Percentiles rank a stretch among this genome's conserved stretches.
phyloP scores from a whole-genome alignment of 2,329 filamentous ascomycete species.

The Fusarium sp. region DNA sequence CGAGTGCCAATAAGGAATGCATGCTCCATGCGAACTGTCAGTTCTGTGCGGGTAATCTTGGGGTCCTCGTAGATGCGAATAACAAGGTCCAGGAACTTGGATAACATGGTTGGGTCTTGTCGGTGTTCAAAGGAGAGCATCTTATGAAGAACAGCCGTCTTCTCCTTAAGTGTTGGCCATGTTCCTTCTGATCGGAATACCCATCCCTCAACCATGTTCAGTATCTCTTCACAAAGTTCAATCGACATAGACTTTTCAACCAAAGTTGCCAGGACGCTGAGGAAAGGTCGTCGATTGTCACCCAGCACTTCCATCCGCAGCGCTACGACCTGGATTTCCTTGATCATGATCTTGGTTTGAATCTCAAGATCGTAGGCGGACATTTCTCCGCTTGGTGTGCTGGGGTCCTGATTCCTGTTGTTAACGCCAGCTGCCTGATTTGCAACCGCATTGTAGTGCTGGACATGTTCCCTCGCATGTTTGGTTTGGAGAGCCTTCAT shows the following conservation, averaged over 20 bases:
- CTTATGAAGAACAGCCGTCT: constrained; percentile 98
- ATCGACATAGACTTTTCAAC: constrained; percentile 95
- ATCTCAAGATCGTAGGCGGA: constrained; percentile 84
- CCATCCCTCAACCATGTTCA: constrained; percentile 95
- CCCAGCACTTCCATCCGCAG: constrained; percentile 92
- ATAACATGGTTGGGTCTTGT: constrained; percentile 83
- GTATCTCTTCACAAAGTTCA: constrained; percentile 88
- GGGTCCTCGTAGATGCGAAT: constrained; percentile 98
- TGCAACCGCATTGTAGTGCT: constrained; percentile 71
- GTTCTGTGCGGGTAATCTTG: constrained; percentile 92
- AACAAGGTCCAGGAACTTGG: constrained; percentile 93
- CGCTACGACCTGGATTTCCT: constrained; percentile 92
- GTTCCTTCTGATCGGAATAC: constrained; percentile 95
- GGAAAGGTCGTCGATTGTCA: constrained; percentile 90
- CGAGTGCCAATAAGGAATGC: constrained; percentile 96
- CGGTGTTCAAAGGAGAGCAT: constrained; percentile 96
- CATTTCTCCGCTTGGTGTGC: constrained; percentile 66
- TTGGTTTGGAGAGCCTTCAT: constrained; percentile 96
- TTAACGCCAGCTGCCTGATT: constrained; percentile 60
- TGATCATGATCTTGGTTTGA: constrained; percentile 92
- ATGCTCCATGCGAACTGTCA: constrained; percentile 97
- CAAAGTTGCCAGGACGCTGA: constrained; percentile 92
- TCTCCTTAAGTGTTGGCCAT: constrained; percentile 97
- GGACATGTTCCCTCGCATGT: constrained; percentile 93
- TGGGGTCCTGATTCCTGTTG: constrained; percentile 64